phyloP scores from a whole-genome alignment of 1,139 yeast genomes.

The Saccharomyces hybrid region DNA sequence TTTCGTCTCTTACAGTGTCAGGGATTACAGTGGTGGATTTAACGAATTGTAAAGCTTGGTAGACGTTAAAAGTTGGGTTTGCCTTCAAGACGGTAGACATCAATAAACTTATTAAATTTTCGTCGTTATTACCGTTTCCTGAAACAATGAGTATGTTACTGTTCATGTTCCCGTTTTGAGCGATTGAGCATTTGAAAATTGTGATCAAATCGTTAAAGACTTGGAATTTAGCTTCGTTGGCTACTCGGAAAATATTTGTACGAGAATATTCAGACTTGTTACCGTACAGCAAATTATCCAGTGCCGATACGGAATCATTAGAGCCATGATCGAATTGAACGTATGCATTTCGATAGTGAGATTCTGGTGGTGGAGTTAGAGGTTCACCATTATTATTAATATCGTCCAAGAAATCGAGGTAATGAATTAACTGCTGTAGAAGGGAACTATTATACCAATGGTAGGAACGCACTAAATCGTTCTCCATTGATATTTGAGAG shows the following conservation, averaged over 20 bases:
- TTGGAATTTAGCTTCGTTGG: conserved; percentile 19
- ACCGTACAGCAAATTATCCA: conserved; percentile 11
- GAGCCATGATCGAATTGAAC: conserved; percentile 4
- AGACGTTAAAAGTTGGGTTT: conserved; percentile 18
- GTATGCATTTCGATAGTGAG: conserved; percentile 1
- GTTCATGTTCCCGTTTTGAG: conserved; percentile 4
- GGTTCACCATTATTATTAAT: background rate
- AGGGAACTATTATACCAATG: conserved; percentile 12
- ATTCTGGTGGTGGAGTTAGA: background rate
- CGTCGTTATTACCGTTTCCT: conserved; percentile 24
- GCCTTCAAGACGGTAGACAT: conserved; percentile 23
- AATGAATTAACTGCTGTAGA: conserved; percentile 5
- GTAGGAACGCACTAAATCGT: conserved; percentile 7
- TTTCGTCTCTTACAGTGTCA: conserved; percentile 17
- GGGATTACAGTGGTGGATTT: conserved; percentile 22
- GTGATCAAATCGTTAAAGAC: conserved; percentile 27
- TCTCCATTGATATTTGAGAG: conserved; percentile 12
- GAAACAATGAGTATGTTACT: conserved; percentile 27
- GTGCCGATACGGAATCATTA: conserved; percentile 8
- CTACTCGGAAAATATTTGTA: conserved; percentile 18
- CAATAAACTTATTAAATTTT: conserved; percentile 21
- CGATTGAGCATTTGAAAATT: conserved; percentile 15
- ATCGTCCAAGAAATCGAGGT: background rate
- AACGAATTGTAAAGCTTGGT: conserved; percentile 27
- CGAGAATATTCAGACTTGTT: conserved; percentile 10